phyloP scores from a whole-genome alignment of 805 yeast genomes.

The Candida quercuum region DNA sequence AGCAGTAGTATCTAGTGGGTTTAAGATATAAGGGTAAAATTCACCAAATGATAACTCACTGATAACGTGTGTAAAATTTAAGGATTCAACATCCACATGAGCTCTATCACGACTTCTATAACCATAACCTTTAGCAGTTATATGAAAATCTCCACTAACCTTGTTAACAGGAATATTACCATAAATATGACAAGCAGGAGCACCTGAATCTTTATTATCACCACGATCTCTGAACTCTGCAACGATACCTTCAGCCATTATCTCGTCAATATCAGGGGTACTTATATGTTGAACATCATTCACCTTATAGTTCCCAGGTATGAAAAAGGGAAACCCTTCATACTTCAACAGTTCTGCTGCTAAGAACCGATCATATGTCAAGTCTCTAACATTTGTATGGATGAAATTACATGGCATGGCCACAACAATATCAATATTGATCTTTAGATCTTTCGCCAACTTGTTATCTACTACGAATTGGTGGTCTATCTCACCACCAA shows the following conservation, averaged over 20 bases:
- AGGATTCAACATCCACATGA: constrained; percentile 39
- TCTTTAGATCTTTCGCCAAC: constrained; percentile 50
- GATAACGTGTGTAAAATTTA: constrained; percentile 81
- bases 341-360: constrained; percentile 73
- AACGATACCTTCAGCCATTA: constrained; percentile 57
- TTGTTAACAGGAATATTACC: constrained; percentile 82
- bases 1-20: constrained; percentile 81
- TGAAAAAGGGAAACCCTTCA: constrained; percentile 55
- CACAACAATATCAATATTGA: constrained; percentile 77
- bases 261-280: constrained; percentile 62
- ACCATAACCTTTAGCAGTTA: constrained; percentile 73
- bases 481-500: constrained; percentile 78
- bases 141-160: constrained; percentile 80
- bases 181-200: constrained; percentile 78
- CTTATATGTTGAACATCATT: constrained; percentile 40
- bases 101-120: constrained; percentile 40
- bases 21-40: constrained; percentile 77
- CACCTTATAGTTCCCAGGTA: constrained; percentile 45
- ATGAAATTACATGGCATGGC: constrained; percentile 79
- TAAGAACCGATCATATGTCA: constrained; percentile 68
- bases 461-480: constrained; percentile 69
- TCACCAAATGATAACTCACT: constrained; percentile 88
- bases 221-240: constrained; percentile 54
- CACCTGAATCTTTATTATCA: constrained; percentile 39
- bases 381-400: constrained; percentile 72